These are phyloP conservation scores for Geosmithia putterillii DNA, from an alignment of 2,329 filamentous ascomycete genomes.

Conservation along the genomic window DNA sequence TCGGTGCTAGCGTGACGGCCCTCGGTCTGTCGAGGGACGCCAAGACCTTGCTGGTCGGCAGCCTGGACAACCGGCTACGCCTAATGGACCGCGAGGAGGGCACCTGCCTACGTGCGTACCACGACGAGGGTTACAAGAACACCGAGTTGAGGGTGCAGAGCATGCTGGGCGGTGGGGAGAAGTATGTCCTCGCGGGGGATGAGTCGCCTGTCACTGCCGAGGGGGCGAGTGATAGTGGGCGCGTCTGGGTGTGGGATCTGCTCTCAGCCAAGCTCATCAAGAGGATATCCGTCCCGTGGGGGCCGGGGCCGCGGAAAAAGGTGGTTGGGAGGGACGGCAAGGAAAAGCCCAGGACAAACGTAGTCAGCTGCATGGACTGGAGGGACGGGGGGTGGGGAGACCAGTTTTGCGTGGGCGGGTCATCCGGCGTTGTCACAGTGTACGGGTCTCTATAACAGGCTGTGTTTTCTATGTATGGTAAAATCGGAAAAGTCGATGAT, in stretches of 20 bases:
- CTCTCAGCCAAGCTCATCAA: slow-evolving; percentile 58
- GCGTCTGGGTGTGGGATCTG: slow-evolving; percentile 74
- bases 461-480: no score
- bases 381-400: slow-evolving; percentile 49
- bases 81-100: slow-evolving; percentile 73
- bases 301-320: slow-evolving; percentile 33
- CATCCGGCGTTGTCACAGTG: slow-evolving; percentile 52
- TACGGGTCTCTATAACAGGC: slow-evolving; percentile 34
- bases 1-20: slow-evolving; percentile 64
- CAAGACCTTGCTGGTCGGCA: slow-evolving; percentile 61
- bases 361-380: slow-evolving; percentile 52
- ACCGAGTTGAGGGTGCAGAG: slow-evolving; percentile 63
- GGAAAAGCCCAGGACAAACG: slow-evolving; percentile 45
- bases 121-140: slow-evolving; percentile 45
- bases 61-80: slow-evolving; percentile 63
- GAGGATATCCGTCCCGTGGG: slow-evolving; percentile 46
- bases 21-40: slow-evolving; percentile 59
- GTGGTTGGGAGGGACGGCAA: slow-evolving; percentile 47
- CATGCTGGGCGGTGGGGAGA: slow-evolving; percentile 63
- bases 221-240: slow-evolving; percentile 50
- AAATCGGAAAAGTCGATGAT: no score
- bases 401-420: slow-evolving; percentile 54
- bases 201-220: slow-evolving; percentile 38
- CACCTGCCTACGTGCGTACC: slow-evolving; percentile 60
- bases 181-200: slow-evolving; percentile 68